These are phyloP conservation scores for Plasmodium gonderi DNA, from an alignment of 169 alveolate species.

Conservation along the genomic window DNA sequence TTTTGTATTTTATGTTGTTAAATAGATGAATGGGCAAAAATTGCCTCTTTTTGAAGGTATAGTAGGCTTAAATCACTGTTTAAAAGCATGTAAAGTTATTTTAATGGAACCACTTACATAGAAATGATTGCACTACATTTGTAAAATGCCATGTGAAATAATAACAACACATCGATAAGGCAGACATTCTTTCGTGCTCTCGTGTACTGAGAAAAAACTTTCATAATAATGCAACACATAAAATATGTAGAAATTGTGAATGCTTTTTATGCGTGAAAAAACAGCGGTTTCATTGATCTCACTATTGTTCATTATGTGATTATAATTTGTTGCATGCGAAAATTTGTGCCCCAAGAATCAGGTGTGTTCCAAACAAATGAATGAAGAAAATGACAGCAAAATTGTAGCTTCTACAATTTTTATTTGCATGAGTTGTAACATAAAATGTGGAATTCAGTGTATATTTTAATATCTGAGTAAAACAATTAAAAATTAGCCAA, in stretches of 20 bases:
- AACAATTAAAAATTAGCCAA: constrained; percentile 5
- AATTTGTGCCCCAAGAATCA: not conserved
- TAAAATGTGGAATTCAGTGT: constrained; percentile 1
- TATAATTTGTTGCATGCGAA: not conserved
- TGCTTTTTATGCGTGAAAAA: not conserved
- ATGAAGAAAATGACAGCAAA: constrained; percentile 2
- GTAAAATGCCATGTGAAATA: not conserved
- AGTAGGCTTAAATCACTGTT: not conserved
- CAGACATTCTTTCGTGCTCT: not conserved
- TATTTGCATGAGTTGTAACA: not conserved
- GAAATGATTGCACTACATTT: not conserved
- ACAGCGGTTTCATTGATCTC: not conserved
- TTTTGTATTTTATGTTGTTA: not conserved
- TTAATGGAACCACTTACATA: constrained; percentile 46
- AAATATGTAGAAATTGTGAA: not conserved
- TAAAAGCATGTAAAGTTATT: not conserved
- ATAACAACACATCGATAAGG: not conserved
- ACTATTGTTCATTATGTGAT: not conserved
- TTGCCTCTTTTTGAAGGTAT: not conserved
- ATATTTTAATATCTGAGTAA: constrained; percentile 2
- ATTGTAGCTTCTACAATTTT: not conserved
- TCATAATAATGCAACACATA: not conserved
- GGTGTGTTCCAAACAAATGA: not conserved
- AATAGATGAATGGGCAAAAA: not conserved
- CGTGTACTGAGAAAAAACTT: not conserved